A percentile compares a stretch with the other conserved stretches of the same genome.
Evolutionary conservation across 441 rosid species (phyloP).

Genomic region (Macaranga tanarius): DNA sequence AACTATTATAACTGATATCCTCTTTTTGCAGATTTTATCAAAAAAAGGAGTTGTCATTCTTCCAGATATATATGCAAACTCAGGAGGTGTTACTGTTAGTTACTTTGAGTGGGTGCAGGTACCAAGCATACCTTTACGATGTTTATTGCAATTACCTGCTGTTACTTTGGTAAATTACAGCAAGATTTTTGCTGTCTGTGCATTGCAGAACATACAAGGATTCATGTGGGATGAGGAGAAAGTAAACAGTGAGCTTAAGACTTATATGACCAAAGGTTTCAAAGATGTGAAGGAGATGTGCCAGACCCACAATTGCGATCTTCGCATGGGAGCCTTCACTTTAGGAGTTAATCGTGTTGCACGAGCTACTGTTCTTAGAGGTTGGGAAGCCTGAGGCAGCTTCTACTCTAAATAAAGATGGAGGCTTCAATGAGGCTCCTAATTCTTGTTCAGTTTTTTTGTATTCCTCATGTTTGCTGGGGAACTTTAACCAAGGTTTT

Average conservation of each 20-base stretch:
- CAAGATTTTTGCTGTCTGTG: neutral
- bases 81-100: slow-evolving; percentile 97
- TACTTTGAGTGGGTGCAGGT: slow-evolving; percentile 99
- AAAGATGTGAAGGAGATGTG: slow-evolving; percentile 86
- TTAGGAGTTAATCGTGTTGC: slow-evolving; percentile 93
- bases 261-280: slow-evolving; percentile 80
- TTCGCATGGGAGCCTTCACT: slow-evolving; percentile 97
- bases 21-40: slow-evolving; percentile 60
- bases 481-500: slow-evolving; percentile 17
- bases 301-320: slow-evolving; percentile 68
- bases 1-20: neutral
- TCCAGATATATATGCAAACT: slow-evolving; percentile 91
- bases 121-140: slow-evolving; percentile 1
- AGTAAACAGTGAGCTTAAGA: slow-evolving; percentile 69
- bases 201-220: slow-evolving; percentile 86
- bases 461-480: slow-evolving; percentile 5
- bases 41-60: slow-evolving; percentile 90
- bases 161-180: neutral
- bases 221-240: slow-evolving; percentile 98
- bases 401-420: slow-evolving; percentile 23
- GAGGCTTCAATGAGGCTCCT: slow-evolving; percentile 14
- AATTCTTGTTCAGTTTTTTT: neutral
- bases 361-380: slow-evolving; percentile 76
- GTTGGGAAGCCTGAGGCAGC: slow-evolving; percentile 72
- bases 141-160: neutral